phyloP scores from a whole-genome alignment of 352 stramenopile species.

The Pythium apleroticum region DNA sequence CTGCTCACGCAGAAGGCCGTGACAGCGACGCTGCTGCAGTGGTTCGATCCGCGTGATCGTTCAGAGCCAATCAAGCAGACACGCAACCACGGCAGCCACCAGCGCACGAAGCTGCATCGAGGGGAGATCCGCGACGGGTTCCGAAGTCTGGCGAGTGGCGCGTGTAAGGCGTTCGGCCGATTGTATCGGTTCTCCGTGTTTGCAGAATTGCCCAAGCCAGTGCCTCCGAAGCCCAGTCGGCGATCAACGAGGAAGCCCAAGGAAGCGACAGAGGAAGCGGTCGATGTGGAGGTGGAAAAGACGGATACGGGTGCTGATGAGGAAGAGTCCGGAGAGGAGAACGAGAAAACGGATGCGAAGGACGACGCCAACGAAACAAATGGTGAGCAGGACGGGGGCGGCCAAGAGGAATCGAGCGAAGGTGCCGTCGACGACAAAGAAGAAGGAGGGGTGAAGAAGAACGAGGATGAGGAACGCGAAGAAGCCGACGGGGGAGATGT shows the following conservation, averaged over 20 bases:
- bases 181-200: conserved; percentile 20
- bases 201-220: conserved; percentile 5
- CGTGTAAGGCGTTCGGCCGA: background rate
- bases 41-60: conserved; percentile 23
- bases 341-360: background rate
- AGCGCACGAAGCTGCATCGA: conserved; percentile 7
- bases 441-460: background rate
- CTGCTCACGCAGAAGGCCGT: conserved; percentile 14
- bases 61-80: background rate
- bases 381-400: too few species aligned
- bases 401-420: background rate
- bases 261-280: background rate
- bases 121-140: conserved; percentile 2
- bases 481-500: background rate
- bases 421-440: background rate
- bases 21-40: conserved; percentile 17
- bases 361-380: background rate
- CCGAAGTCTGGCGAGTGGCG: conserved; percentile 14
- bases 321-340: background rate
- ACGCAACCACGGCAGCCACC: background rate
- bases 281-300: background rate
- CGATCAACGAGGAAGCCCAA: background rate
- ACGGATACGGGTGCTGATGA: too few species aligned
- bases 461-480: background rate
- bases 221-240: background rate